phyloP scores from a whole-genome alignment of 371 early-diverging fungal species.

The Mortierella polycephala region DNA sequence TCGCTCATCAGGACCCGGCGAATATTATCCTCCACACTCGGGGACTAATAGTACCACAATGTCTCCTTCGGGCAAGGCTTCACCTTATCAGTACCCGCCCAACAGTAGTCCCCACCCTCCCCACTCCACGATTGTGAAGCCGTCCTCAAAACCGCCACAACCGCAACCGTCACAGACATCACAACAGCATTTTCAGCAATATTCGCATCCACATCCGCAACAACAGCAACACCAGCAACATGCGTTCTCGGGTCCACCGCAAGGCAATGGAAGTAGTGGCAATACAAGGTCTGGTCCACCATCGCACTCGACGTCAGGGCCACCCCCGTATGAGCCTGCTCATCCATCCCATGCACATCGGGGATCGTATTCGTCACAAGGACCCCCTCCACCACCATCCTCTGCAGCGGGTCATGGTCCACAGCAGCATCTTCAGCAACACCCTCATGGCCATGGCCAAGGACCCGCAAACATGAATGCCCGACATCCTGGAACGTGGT shows the following conservation, averaged over 20 bases:
- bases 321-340: slow-evolving; percentile 3
- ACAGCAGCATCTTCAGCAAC: neutral
- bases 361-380: slow-evolving; percentile 13
- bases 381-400: slow-evolving; percentile 8
- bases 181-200: too few species aligned
- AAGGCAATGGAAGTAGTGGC: neutral
- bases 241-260: neutral
- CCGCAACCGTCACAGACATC: too few species aligned
- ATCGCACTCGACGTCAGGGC: neutral
- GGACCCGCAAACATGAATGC: neutral
- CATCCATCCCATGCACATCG: slow-evolving; percentile 11
- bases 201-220: slow-evolving; percentile 5
- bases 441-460: too few species aligned
- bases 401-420: neutral
- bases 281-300: slow-evolving; percentile 2
- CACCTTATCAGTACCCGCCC: slow-evolving; percentile 7
- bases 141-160: neutral
- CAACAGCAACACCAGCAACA: too few species aligned
- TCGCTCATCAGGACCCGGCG: slow-evolving; percentile 1
- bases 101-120: slow-evolving; percentile 11
- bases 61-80: slow-evolving; percentile 14
- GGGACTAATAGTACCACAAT: slow-evolving; percentile 4
- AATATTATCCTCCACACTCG: slow-evolving; percentile 11
- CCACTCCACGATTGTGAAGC: slow-evolving; percentile 5
- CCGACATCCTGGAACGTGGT: neutral